Evolutionary conservation across 345 rosid genomes (phyloP).

Genomic region (Anacardium occidentale): DNA sequence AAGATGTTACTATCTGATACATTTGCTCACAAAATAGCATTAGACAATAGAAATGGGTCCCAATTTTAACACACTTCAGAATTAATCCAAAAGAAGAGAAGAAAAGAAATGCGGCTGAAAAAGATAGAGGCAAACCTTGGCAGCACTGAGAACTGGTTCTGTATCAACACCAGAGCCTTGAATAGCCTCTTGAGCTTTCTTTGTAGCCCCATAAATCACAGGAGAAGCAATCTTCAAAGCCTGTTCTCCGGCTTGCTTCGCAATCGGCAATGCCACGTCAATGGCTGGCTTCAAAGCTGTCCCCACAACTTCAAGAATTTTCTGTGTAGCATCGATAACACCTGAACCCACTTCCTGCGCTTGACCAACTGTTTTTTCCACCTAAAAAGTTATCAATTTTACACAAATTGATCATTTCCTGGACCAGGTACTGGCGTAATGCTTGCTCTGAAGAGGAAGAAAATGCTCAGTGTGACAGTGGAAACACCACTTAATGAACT

Average conservation of each 20-base stretch:
- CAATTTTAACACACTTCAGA: not conserved
- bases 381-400: slow-evolving; percentile 36
- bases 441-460: too few species aligned
- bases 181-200: slow-evolving; percentile 87
- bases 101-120: not conserved
- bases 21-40: not conserved
- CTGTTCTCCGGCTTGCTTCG: slow-evolving; percentile 75
- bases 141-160: slow-evolving; percentile 65
- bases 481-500: not conserved
- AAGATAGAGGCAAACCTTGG: slow-evolving; percentile 52
- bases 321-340: slow-evolving; percentile 57
- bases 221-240: slow-evolving; percentile 87
- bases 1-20: not conserved
- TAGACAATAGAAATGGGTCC: not conserved
- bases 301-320: slow-evolving; percentile 54
- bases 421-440: not conserved
- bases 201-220: slow-evolving; percentile 74
- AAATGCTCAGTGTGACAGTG: too few species aligned
- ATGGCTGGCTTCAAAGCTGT: slow-evolving; percentile 76
- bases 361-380: slow-evolving; percentile 81
- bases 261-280: slow-evolving; percentile 64
- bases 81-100: not conserved
- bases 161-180: slow-evolving; percentile 78
- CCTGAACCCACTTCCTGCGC: slow-evolving; percentile 66
- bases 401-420: too few species aligned